These are phyloP conservation scores for Ceratocystis albifundus DNA, from an alignment of 2,329 filamentous ascomycete genomes.

Conservation along the genomic window DNA sequence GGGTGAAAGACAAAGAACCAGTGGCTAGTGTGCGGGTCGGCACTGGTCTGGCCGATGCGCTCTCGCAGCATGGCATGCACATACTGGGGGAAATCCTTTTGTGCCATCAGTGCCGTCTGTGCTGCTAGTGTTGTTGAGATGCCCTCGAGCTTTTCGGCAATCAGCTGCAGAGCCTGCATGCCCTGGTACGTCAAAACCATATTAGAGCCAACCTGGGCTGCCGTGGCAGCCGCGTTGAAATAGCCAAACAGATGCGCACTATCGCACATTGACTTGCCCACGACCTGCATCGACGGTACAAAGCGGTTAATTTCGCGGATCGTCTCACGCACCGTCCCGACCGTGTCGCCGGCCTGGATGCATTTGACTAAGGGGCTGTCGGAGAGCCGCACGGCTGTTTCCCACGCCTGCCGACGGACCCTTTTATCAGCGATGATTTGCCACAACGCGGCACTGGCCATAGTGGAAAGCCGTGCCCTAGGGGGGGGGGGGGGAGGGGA, in stretches of 20 bases:
- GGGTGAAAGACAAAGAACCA: conserved; percentile 35
- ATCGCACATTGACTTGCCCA: conserved; percentile 31
- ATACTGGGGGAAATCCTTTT: conserved; percentile 32
- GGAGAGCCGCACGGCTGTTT: conserved; percentile 20
- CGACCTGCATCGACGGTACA: conserved; percentile 31
- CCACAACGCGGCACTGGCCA: conserved; percentile 22
- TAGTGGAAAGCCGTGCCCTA: conserved; percentile 20
- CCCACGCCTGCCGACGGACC: conserved; percentile 22
- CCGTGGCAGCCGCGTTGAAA: conserved; percentile 29
- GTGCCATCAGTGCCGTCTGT: conserved; percentile 31
- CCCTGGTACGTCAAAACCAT: conserved; percentile 32
- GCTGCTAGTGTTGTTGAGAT: conserved; percentile 30
- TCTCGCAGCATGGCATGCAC: conserved; percentile 33
- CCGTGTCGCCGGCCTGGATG: conserved; percentile 22
- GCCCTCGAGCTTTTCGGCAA: conserved; percentile 30
- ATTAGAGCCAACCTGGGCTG: conserved; percentile 30
- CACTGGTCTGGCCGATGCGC: conserved; percentile 29
- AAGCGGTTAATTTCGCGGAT: conserved; percentile 24
- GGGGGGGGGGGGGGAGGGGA: not conserved
- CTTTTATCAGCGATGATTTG: conserved; percentile 22
- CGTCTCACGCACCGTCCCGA: conserved; percentile 21
- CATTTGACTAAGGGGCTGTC: conserved; percentile 22
- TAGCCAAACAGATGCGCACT: conserved; percentile 28
- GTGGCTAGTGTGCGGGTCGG: conserved; percentile 29
- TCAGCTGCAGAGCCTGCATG: conserved; percentile 30